Conservation (phyloP, 352 stramenopile species). For the Thalassiosira mediterranea region DNA sequence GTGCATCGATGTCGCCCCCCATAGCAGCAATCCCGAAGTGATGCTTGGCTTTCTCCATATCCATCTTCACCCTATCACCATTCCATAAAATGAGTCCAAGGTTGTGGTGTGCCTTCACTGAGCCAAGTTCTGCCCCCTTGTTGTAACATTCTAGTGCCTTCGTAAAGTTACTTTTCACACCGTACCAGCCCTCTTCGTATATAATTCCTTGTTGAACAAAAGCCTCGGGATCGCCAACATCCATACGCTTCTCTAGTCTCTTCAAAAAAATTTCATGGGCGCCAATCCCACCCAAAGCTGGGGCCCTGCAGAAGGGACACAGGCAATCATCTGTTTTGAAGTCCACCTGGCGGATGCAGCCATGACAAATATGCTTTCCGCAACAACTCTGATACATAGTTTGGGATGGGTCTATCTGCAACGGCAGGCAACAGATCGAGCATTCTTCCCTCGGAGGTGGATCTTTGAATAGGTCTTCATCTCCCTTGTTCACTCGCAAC, state of each 20-base stretch:
- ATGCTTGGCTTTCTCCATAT: slow-evolving; percentile 1
- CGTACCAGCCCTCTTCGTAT: background rate
- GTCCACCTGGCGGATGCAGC: background rate
- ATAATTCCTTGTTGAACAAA: background rate
- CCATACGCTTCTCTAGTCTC: background rate
- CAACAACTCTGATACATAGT: background rate
- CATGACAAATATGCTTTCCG: background rate
- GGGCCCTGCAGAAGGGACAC: background rate
- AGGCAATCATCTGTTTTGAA: slow-evolving; percentile 1
- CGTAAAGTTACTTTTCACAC: background rate
- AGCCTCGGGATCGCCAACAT: background rate
- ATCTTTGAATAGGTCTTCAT: too few relatives aligned
- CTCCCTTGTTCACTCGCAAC: too few relatives aligned
- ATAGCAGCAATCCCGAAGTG: background rate
- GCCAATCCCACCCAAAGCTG: background rate
- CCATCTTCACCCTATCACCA: too few relatives aligned
- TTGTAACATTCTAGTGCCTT: background rate
- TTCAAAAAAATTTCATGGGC: background rate
- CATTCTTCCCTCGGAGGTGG: too few relatives aligned
- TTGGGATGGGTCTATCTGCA: background rate
- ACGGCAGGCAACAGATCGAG: background rate
- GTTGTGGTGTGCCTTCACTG: background rate
- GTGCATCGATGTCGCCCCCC: background rate
- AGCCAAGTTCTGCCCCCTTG: background rate
- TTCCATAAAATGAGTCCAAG: background rate